Evolutionary conservation across 1,284 basidiomycete genomes (phyloP).

Genomic region (Moniliophthora roreri): DNA sequence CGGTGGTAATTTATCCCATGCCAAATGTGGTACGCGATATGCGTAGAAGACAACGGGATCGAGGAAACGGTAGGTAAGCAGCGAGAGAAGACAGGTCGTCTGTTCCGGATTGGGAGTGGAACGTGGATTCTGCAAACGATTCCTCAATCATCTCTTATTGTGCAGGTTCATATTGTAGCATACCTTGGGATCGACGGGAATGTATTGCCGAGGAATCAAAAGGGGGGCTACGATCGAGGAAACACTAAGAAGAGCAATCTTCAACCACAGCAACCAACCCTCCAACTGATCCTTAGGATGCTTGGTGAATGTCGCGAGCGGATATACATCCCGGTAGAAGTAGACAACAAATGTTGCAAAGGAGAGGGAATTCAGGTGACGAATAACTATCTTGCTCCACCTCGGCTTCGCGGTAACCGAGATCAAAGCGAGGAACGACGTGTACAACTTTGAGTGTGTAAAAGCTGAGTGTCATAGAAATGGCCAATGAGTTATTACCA

Average conservation of each 20-base stretch:
- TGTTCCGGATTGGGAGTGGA: constrained; percentile 49
- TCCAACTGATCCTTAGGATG: constrained; percentile 32
- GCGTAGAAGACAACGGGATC: constrained; percentile 36
- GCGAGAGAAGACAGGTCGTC: constrained; percentile 44
- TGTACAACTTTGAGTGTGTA: constrained; percentile 24
- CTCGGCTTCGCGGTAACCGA: constrained; percentile 26
- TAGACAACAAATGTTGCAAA: constrained; percentile 42
- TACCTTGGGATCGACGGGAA: constrained; percentile 45
- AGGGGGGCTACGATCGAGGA: constrained; percentile 37
- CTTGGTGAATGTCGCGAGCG: constrained; percentile 49
- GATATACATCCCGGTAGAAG: constrained; percentile 63
- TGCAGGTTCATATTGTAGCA: too few relatives aligned
- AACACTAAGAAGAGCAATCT: constrained; percentile 31
- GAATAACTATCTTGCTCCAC: constrained; percentile 30
- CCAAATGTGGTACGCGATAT: constrained; percentile 25
- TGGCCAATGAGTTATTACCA: constrained; percentile 1
- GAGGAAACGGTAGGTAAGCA: constrained; percentile 48
- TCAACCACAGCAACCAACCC: constrained; percentile 37
- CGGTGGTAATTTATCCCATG: constrained; percentile 50
- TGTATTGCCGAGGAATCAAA: constrained; percentile 40
- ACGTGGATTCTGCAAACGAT: constrained; percentile 33
- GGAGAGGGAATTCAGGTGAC: constrained; percentile 36
- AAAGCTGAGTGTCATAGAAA: background rate
- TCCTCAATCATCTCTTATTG: background rate
- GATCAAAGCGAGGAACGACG: constrained; percentile 30